Evolutionary conservation across 2,329 filamentous ascomycete genomes (phyloP).

Genomic region (Fusarium tuaranense): DNA sequence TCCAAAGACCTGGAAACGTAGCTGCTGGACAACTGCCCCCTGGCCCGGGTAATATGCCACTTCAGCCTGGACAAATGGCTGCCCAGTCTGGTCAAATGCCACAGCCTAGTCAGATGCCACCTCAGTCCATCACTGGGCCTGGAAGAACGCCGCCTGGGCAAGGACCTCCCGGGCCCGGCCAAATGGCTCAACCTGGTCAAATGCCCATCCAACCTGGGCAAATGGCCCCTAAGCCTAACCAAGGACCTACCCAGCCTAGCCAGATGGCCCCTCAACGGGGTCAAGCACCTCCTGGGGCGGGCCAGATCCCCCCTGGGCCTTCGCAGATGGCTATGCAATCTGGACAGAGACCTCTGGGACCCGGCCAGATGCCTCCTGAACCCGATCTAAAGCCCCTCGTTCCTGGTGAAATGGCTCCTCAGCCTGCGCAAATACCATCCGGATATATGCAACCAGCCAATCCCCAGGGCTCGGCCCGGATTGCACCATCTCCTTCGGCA

Average conservation of each 20-base stretch:
- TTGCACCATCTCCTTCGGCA: not conserved
- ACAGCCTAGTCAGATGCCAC: not conserved
- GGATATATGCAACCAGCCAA: not conserved
- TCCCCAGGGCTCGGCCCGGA: not conserved
- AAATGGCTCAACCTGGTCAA: not conserved
- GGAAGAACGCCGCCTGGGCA: not conserved
- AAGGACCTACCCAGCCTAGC: not conserved
- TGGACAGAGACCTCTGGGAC: not conserved
- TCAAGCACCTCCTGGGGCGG: not conserved
- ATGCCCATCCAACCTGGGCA: constrained; percentile 7
- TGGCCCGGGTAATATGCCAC: not conserved
- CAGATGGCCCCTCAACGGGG: not conserved
- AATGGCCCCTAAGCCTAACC: not conserved
- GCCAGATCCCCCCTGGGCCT: constrained; percentile 1
- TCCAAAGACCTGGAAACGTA: not conserved
- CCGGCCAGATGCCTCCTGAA: not conserved
- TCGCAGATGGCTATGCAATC: not conserved
- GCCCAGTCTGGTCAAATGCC: not conserved
- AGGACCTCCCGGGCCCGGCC: not conserved
- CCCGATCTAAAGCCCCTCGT: not conserved
- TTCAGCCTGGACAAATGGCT: constrained; percentile 1
- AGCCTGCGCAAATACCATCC: constrained; percentile 9
- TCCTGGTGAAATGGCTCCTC: not conserved
- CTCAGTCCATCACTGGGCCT: not conserved
- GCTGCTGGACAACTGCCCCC: not conserved